Evolutionary conservation across 2,329 filamentous ascomycete genomes (phyloP).

Genomic region (Cytospora piceicola): DNA sequence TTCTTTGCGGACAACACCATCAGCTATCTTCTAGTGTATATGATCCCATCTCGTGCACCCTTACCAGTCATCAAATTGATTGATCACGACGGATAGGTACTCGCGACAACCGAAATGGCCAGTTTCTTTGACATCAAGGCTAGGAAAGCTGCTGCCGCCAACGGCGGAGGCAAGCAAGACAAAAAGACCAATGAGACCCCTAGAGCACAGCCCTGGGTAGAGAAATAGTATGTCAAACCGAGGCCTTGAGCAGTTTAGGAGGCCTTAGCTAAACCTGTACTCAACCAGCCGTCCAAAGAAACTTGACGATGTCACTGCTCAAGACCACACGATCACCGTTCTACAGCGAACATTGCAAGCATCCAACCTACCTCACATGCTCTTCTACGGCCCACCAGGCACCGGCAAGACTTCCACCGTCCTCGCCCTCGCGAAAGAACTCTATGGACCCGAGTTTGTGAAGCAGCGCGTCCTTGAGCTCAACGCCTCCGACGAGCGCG

Average conservation of each 20-base stretch:
- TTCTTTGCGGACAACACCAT: background rate
- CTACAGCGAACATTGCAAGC: slow-evolving; percentile 92
- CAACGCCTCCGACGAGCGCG: slow-evolving; percentile 98
- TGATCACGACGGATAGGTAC: background rate
- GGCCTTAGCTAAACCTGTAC: slow-evolving; percentile 32
- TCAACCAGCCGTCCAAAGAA: slow-evolving; percentile 80
- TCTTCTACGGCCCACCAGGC: slow-evolving; percentile 97
- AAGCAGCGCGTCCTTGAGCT: slow-evolving; percentile 95
- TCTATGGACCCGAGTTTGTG: slow-evolving; percentile 94
- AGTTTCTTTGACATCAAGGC: slow-evolving; percentile 97
- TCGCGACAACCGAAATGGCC: slow-evolving; percentile 62
- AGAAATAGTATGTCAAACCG: slow-evolving; percentile 79
- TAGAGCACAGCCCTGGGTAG: slow-evolving; percentile 90
- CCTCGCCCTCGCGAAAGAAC: slow-evolving; percentile 93
- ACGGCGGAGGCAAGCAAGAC: slow-evolving; percentile 65
- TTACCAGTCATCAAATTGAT: background rate
- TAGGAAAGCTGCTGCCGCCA: slow-evolving; percentile 75
- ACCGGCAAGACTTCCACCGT: slow-evolving; percentile 99
- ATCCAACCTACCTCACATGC: slow-evolving; percentile 97
- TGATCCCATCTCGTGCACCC: background rate
- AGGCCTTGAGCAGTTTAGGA: background rate
- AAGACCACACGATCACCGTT: slow-evolving; percentile 95
- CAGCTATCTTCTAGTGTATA: background rate
- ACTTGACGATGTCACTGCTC: slow-evolving; percentile 91
- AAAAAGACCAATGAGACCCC: slow-evolving; percentile 65